Evolutionary conservation across 805 yeast genomes (phyloP).

Genomic region (Torulaspora gathmanii): DNA sequence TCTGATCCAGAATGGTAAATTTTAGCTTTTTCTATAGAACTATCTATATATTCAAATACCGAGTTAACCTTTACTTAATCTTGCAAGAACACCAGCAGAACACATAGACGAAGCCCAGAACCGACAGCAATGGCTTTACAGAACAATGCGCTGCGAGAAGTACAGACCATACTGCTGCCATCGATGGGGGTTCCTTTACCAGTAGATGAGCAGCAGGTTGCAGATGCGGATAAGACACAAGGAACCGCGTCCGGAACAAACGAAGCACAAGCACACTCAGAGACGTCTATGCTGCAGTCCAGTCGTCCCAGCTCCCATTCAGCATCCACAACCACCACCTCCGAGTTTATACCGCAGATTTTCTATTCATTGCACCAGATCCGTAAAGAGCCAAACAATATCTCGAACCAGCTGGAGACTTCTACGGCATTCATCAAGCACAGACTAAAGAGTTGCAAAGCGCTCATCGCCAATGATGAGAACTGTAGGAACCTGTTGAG

Average conservation of each 20-base stretch:
- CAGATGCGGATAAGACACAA: constrained; percentile 7
- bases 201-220: not conserved
- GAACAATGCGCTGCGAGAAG: constrained; percentile 13
- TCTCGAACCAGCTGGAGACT: constrained; percentile 30
- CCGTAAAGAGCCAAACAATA: constrained; percentile 33
- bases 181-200: constrained; percentile 2
- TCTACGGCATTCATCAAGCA: constrained; percentile 33
- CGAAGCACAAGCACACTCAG: not conserved
- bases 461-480: constrained; percentile 31
- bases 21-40: constrained; percentile 35
- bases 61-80: not conserved
- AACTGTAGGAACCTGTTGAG: constrained; percentile 24
- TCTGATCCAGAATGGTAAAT: constrained; percentile 59
- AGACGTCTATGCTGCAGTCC: constrained; percentile 1
- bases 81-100: not conserved
- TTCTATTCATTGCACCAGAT: constrained; percentile 32
- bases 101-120: not conserved
- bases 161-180: constrained; percentile 13
- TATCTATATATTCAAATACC: constrained; percentile 3
- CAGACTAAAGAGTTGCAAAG: constrained; percentile 30
- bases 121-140: constrained; percentile 8
- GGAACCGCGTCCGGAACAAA: constrained; percentile 1
- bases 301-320: constrained; percentile 1
- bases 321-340: constrained; percentile 8
- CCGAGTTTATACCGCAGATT: constrained; percentile 35